Percentiles rank a stretch among this genome's conserved stretches.
These are phyloP conservation scores for Xylaria sp. DNA, from an alignment of 2,329 filamentous ascomycete genomes.

Conservation along the genomic window DNA sequence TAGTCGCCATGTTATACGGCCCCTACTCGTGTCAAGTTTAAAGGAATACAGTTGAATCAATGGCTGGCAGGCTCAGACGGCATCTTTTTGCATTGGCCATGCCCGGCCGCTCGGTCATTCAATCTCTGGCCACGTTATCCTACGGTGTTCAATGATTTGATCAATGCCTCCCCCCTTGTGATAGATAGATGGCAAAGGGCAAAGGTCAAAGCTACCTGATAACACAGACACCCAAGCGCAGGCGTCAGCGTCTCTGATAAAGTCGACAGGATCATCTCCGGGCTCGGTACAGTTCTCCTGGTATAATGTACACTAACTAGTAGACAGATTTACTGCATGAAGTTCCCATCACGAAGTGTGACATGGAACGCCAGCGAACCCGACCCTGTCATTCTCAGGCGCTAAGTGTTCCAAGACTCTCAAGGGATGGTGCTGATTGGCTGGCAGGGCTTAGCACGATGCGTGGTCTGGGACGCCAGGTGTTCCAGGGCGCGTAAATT, in stretches of 20 bases:
- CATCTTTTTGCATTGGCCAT: constrained; percentile 15
- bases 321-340: constrained; percentile 22
- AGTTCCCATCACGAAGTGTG: constrained; percentile 41
- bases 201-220: constrained; percentile 24
- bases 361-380: constrained; percentile 52
- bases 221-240: constrained; percentile 1
- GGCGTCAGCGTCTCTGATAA: constrained; percentile 5
- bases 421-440: constrained; percentile 53
- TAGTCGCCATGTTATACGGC: constrained; percentile 26
- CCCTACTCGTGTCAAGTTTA: constrained; percentile 28
- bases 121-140: constrained; percentile 30
- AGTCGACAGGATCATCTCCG: constrained; percentile 14
- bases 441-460: constrained; percentile 44
- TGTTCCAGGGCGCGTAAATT: constrained; percentile 58
- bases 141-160: constrained; percentile 18
- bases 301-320: neutral
- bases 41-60: constrained; percentile 16
- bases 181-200: constrained; percentile 6
- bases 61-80: constrained; percentile 16
- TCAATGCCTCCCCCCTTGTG: constrained; percentile 12
- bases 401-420: constrained; percentile 55
- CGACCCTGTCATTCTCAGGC: constrained; percentile 54
- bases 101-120: constrained; percentile 22
- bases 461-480: constrained; percentile 49
- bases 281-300: neutral